These are phyloP conservation scores for Fusarium sterilihyphosum DNA, from an alignment of 2,329 filamentous ascomycete genomes.

Conservation along the genomic window DNA sequence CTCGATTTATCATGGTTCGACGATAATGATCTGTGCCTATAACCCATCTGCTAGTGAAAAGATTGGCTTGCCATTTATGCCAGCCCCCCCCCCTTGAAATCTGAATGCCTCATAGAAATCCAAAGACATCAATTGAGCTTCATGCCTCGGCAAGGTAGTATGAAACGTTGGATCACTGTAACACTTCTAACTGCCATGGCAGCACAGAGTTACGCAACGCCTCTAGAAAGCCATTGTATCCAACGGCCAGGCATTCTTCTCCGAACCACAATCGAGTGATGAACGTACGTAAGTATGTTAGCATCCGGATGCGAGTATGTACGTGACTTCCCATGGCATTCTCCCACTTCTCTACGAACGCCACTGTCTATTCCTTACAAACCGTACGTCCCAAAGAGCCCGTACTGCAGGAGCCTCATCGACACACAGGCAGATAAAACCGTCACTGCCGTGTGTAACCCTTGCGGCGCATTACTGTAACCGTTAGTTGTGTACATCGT, in stretches of 20 bases:
- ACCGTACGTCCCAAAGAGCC: background rate
- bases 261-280: background rate
- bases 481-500: slow-evolving; percentile 7
- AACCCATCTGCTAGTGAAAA: background rate
- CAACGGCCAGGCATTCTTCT: slow-evolving; percentile 1
- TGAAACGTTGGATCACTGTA: slow-evolving; percentile 21
- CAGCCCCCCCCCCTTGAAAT: background rate
- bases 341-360: background rate
- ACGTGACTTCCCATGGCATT: background rate
- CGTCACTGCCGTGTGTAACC: slow-evolving; percentile 14
- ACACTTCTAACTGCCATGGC: slow-evolving; percentile 17
- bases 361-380: background rate
- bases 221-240: background rate
- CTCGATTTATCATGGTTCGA: background rate
- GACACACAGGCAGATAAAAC: background rate
- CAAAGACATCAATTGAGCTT: background rate
- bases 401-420: background rate
- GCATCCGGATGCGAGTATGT: background rate
- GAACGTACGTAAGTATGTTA: background rate
- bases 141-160: background rate
- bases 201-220: slow-evolving; percentile 16
- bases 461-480: slow-evolving; percentile 2
- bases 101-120: background rate
- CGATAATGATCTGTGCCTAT: background rate
- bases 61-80: background rate